Percentiles rank a stretch among this genome's conserved stretches.
Conservation (phyloP, 2,329 filamentous ascomycete species). For the Chaetomium strumarium region DNA sequence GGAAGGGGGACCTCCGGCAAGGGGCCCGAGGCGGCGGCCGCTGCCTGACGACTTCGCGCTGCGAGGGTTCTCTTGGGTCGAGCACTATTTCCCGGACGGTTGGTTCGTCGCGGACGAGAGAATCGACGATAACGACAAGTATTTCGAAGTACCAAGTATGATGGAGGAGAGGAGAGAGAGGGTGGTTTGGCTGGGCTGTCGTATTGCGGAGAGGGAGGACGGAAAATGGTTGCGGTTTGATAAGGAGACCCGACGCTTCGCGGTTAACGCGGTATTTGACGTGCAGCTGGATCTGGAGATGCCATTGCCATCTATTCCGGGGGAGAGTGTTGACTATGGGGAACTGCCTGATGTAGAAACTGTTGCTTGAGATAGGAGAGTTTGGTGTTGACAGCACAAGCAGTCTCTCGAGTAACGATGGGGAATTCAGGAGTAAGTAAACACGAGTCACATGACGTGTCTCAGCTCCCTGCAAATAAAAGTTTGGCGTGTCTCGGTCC, state of each 20-base stretch:
- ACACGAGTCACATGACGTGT: no score
- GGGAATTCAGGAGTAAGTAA: no score
- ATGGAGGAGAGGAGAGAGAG: slow-evolving; percentile 51
- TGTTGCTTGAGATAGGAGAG: slow-evolving; percentile 3
- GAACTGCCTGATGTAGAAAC: slow-evolving; percentile 22
- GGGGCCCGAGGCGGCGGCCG: slow-evolving; percentile 33
- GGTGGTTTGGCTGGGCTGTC: slow-evolving; percentile 52
- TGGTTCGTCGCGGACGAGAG: slow-evolving; percentile 51
- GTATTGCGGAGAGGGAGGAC: slow-evolving; percentile 33
- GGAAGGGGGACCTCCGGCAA: neutral
- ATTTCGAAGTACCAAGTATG: slow-evolving; percentile 56
- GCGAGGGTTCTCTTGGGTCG: slow-evolving; percentile 55
- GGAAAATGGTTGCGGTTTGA: slow-evolving; percentile 45
- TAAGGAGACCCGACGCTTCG: slow-evolving; percentile 33
- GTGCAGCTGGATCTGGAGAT: slow-evolving; percentile 27
- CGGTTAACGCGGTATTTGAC: slow-evolving; percentile 34
- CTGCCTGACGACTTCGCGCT: slow-evolving; percentile 65
- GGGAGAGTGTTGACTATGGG: slow-evolving; percentile 18
- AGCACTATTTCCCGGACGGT: slow-evolving; percentile 50
- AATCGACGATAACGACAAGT: slow-evolving; percentile 62
- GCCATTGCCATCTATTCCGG: neutral
- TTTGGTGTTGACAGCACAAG: no score
- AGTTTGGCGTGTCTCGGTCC: no score
- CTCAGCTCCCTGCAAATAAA: no score
- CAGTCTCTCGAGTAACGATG: no score